Evolutionary conservation across 352 stramenopile species (phyloP).

Genomic region (Globisporangium paroecandrum): DNA sequence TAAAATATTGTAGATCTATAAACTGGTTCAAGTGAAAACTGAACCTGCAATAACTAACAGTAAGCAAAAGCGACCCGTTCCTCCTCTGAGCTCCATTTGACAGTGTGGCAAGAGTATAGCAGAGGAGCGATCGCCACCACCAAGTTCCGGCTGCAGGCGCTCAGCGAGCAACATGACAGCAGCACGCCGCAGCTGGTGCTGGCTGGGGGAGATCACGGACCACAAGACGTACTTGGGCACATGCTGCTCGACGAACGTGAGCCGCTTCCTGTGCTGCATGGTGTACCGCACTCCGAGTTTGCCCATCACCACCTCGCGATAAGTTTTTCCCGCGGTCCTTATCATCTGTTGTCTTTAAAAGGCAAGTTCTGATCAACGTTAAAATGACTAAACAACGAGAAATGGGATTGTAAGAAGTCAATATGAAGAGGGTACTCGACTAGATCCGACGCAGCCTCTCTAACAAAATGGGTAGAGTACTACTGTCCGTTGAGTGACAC

Average conservation of each 20-base stretch:
- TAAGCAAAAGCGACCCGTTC: no score
- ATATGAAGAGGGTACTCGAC: background rate
- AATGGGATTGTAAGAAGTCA: background rate
- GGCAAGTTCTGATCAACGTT: background rate
- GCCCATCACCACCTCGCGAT: background rate
- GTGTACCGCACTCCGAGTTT: background rate
- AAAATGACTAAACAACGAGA: background rate
- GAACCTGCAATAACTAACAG: no score
- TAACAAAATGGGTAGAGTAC: background rate
- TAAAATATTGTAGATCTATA: no score
- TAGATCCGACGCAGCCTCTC: background rate
- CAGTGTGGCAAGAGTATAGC: constrained; percentile 37
- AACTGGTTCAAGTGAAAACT: no score
- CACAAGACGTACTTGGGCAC: constrained; percentile 77
- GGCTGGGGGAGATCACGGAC: constrained; percentile 49
- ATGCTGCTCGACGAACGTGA: constrained; percentile 50
- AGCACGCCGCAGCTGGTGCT: constrained; percentile 16
- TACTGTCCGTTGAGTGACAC: background rate
- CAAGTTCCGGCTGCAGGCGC: constrained; percentile 55
- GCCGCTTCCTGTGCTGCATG: background rate
- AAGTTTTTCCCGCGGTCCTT: background rate
- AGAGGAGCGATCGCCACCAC: constrained; percentile 26
- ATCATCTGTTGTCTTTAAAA: background rate
- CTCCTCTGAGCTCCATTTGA: constrained; percentile 29
- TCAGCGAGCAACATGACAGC: constrained; percentile 7